These are phyloP conservation scores for Houttuynia cordata DNA, from an alignment of 164 flowering plant species.

Conservation along the genomic window DNA sequence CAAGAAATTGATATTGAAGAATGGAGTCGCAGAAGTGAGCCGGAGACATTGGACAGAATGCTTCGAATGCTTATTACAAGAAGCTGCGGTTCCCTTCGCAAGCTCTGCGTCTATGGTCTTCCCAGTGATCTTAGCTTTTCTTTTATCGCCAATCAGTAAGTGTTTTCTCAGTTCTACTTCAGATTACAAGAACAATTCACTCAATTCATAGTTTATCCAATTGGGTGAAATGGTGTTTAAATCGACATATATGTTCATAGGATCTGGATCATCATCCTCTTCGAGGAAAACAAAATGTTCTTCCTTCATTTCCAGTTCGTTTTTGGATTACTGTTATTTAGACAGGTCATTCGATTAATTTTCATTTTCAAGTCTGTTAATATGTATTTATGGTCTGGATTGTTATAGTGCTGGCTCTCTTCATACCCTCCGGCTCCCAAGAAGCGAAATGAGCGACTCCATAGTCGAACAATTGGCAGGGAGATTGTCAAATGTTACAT, in stretches of 20 bases:
- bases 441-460: conserved; percentile 45
- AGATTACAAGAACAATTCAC: not conserved
- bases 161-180: not conserved
- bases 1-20: conserved; percentile 83
- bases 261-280: too few species aligned
- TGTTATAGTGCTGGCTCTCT: conserved; percentile 49
- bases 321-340: too few species aligned
- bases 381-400: conserved; percentile 5
- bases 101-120: conserved; percentile 40
- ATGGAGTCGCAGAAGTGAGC: conserved; percentile 39
- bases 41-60: conserved; percentile 40
- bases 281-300: too few species aligned
- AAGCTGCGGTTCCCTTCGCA: conserved; percentile 50
- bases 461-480: conserved; percentile 41
- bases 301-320: too few species aligned
- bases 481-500: conserved; percentile 32
- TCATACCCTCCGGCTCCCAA: conserved; percentile 37
- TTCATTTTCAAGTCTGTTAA: not conserved
- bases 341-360: too few species aligned
- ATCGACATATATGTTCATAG: not conserved
- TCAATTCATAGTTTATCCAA: not conserved
- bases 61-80: conserved; percentile 45
- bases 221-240: not conserved
- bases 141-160: conserved; percentile 68
- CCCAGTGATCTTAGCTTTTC: conserved; percentile 23